Conservation (phyloP, 129 eudicot species). For the Apium graveolens region DNA sequence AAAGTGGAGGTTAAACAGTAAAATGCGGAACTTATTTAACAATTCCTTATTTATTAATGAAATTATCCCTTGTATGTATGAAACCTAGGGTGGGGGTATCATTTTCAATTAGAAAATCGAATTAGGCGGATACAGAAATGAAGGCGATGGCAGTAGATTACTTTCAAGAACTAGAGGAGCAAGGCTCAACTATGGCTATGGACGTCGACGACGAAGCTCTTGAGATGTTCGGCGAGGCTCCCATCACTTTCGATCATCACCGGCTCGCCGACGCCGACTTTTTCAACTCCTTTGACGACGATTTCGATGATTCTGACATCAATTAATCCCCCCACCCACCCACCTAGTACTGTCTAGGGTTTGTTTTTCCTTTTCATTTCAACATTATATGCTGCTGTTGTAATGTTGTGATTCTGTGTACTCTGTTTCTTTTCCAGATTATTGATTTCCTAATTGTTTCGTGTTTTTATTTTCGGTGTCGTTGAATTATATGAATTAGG, state of each 20-base stretch:
- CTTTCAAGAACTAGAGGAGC: conserved; percentile 59
- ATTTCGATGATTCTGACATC: conserved; percentile 18
- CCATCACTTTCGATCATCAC: conserved; percentile 36
- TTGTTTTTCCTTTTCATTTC: neutral
- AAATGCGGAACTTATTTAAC: too few species aligned
- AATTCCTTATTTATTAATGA: too few species aligned
- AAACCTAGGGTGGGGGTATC: too few species aligned
- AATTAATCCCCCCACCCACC: neutral
- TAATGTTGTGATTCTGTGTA: neutral
- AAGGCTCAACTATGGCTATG: conserved; percentile 59
- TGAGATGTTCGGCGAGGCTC: conserved; percentile 70
- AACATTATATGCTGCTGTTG: neutral
- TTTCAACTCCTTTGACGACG: conserved; percentile 36
- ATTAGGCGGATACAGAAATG: too few species aligned
- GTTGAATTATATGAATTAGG: too few species aligned
- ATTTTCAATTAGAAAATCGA: too few species aligned
- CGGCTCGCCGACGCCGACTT: conserved; percentile 68
- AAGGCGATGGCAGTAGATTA: conserved; percentile 55
- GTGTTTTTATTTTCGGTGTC: too few species aligned
- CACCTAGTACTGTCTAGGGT: neutral
- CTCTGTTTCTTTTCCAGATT: neutral
- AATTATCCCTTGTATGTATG: too few species aligned
- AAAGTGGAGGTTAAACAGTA: too few species aligned
- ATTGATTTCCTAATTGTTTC: too few species aligned
- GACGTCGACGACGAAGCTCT: conserved; percentile 71